phyloP scores from a whole-genome alignment of 1,139 yeast genomes.

The Sugiyamaella xylanicola region DNA sequence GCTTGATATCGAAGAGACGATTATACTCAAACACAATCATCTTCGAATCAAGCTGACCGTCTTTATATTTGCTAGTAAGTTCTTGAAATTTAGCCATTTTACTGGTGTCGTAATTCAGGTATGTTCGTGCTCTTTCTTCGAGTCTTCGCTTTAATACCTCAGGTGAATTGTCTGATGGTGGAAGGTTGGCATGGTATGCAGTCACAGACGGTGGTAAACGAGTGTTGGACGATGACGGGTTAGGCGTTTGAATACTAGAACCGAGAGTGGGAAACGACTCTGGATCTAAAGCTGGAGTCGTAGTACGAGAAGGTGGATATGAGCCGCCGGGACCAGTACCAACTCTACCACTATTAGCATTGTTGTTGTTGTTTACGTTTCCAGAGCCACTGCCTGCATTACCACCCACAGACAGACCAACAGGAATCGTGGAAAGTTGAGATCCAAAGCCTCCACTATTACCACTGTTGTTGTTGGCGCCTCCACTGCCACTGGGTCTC shows the following conservation, averaged over 20 bases:
- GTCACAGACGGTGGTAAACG: constrained; percentile 27
- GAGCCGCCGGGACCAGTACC: constrained; percentile 26
- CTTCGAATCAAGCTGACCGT: constrained; percentile 51
- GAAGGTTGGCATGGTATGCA: constrained; percentile 30
- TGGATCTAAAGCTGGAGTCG: constrained; percentile 16
- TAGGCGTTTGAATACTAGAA: constrained; percentile 11
- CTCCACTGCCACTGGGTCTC: constrained; percentile 2
- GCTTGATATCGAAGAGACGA: constrained; percentile 50
- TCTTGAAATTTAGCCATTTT: constrained; percentile 53
- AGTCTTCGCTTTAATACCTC: constrained; percentile 64
- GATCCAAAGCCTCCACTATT: not conserved
- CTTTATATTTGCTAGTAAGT: constrained; percentile 53
- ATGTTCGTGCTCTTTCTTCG: constrained; percentile 74
- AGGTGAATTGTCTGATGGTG: constrained; percentile 48
- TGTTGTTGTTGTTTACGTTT: too few relatives aligned
- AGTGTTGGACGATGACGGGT: constrained; percentile 13
- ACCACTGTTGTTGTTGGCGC: not conserved
- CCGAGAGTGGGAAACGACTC: constrained; percentile 38
- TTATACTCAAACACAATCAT: constrained; percentile 56
- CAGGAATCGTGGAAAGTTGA: too few relatives aligned
- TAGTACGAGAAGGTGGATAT: constrained; percentile 18
- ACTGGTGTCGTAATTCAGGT: constrained; percentile 54
- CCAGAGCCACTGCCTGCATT: constrained; percentile 10
- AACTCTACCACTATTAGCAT: constrained; percentile 23
- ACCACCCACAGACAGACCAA: not conserved